These are phyloP conservation scores for Boletellus ananas DNA, from an alignment of 768 basidiomycete genomes.

Conservation along the genomic window DNA sequence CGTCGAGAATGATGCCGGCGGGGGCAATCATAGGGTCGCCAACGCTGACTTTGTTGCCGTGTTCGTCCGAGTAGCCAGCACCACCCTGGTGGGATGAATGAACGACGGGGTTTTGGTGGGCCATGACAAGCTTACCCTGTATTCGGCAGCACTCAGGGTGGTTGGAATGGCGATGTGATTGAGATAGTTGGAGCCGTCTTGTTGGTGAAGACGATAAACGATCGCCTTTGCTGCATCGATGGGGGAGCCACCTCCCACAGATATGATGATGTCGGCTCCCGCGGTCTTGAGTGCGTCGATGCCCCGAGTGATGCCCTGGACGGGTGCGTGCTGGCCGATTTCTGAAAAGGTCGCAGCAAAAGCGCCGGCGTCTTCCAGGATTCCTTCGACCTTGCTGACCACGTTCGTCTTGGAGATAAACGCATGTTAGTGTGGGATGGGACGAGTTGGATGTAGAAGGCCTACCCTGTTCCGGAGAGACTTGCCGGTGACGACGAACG, in stretches of 20 bases:
- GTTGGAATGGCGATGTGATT: conserved; percentile 80
- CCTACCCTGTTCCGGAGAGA: conserved; percentile 60
- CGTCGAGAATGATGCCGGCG: conserved; percentile 73
- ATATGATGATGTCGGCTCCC: conserved; percentile 64
- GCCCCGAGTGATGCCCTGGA: conserved; percentile 60
- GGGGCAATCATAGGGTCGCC: conserved; percentile 57
- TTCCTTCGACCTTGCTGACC: conserved; percentile 25
- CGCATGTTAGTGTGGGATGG: conserved; percentile 8
- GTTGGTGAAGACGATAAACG: conserved; percentile 56
- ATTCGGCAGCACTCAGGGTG: conserved; percentile 76
- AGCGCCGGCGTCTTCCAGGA: conserved; percentile 55
- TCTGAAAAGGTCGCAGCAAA: conserved; percentile 67
- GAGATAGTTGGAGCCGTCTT: conserved; percentile 47
- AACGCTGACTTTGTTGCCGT: conserved; percentile 59
- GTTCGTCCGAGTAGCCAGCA: conserved; percentile 69
- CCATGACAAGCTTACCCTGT: conserved; percentile 43
- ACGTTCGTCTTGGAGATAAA: conserved; percentile 22
- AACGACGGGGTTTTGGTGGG: neutral
- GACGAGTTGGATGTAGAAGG: neutral
- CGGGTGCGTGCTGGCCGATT: conserved; percentile 70
- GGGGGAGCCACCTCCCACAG: conserved; percentile 78
- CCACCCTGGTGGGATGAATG: conserved; percentile 41
- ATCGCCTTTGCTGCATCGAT: conserved; percentile 77
- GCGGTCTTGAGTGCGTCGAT: conserved; percentile 51
- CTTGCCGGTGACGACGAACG: conserved; percentile 68